Evolutionary conservation across 352 stramenopile genomes (phyloP), one percentile per base, ranked within the genome.

Genomic region (Pythium coloratum): DNA sequence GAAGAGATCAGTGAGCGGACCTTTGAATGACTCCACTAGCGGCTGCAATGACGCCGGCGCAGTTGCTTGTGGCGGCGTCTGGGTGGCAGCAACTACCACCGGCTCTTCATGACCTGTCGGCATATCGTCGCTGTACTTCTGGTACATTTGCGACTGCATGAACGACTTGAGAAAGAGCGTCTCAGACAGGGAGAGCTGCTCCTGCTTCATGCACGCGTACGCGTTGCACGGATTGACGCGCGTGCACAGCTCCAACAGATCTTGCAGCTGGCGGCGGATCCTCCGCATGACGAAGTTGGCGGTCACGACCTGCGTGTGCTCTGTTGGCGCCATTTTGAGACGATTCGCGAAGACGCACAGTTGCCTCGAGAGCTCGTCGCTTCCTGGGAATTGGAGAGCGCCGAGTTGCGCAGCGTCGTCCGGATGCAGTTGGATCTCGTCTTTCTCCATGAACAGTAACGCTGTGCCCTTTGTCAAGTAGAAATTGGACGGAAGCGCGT

Each of bases 141-240:
- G 67, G 50, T 73, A 73, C 56, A 73, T 73, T 28, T 73, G 67
- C 4, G 67, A 73, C 55, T 73, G 67, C 67, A 73, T 73, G 56
- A 73, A 73, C 1, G 60, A 44, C 46, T 69, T 73, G 13, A 73
- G 49, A n/a, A 73, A 73, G 5, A 69, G 44, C 12, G 60, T 73
- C 47, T 73, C 67, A 12, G 60, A 69, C 1, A 69, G 47, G 14
- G 67, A 73, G n/a, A 73, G 55, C 26, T 73, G 67, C 36, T 73
- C 67, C 34, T 73, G 67, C 42, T 73, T 73, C 67, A 73, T 69
- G 24, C 67, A 73, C 3, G 67, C 67, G 20, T 73, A 62, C 2
- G 47, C 67, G 34, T 73, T 73, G 61, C 61, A 73, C 13, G 67
- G 67, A 20, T 73, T 73, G 24, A 73, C 62, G 14, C 67, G 32